Percentiles rank a stretch among this genome's conserved stretches.
Conservation (phyloP, 2,329 filamentous ascomycete species). For the Botrytis aclada region DNA sequence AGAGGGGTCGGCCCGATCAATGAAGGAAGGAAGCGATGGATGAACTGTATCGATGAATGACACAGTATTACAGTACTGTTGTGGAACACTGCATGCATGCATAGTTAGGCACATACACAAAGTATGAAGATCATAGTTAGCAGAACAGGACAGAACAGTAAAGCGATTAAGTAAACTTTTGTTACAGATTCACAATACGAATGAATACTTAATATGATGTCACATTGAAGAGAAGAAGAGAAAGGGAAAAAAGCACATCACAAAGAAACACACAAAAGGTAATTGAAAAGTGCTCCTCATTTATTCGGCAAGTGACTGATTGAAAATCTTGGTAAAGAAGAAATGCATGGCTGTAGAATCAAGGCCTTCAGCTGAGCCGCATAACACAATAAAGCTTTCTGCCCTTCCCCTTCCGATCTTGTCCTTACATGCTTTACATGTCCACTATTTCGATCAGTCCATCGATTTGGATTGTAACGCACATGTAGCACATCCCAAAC, state of each 20-base stretch:
- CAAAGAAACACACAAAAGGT: background rate
- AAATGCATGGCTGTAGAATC: background rate
- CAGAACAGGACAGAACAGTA: too few species aligned
- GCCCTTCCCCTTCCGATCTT: background rate
- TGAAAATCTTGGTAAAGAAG: background rate
- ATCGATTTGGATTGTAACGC: background rate
- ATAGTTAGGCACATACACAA: too few species aligned
- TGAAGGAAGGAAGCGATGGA: background rate
- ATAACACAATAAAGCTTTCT: background rate
- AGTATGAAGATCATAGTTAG: background rate
- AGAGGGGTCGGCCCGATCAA: background rate
- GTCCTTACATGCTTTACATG: background rate
- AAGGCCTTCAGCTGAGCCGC: background rate
- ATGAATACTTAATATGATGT: background rate
- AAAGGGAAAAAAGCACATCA: background rate
- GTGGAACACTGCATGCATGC: background rate
- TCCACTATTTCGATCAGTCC: background rate
- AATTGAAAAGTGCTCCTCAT: background rate
- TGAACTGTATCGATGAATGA: background rate
- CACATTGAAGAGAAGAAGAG: background rate
- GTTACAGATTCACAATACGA: background rate
- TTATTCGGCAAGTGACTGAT: background rate
- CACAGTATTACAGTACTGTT: background rate
- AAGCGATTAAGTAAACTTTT: background rate
- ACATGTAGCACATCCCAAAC: background rate